Base-by-base conservation (phyloP, 345 rosid genomes). In the Lepidium didymum region DNA sequence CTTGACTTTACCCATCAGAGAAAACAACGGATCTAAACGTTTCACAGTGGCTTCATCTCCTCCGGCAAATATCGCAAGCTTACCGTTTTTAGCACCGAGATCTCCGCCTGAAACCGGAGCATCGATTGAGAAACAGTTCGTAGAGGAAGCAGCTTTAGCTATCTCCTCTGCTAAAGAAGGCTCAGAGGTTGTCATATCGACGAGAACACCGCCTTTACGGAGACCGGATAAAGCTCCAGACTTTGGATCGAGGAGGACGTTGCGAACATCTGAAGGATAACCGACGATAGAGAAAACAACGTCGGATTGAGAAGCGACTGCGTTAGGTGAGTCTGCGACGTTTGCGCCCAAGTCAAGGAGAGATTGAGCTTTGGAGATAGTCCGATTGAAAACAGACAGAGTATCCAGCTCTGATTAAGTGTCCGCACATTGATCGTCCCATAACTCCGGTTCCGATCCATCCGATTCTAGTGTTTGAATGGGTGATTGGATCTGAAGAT, bases 101-200 rank as follows among this genome's bases (percentile, higher is more conserved):
- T 93, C 90, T 29, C 98, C 85, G 12, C 91, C 94, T 10, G 87
- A 90, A 3, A 90, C 85, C 0, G 98, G 97, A 11, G 92, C 86
- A 56, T 93, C 96, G 65, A 93, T 55, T 5, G 97, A 72, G 70
- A 76, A 78, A 79, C 95, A 93, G 44, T 60, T 52, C 36, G 68
- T 83, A 21, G 79, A 46, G 33, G 81, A 47, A 6, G 97, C 97
- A 0, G 90, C 86, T 45, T 75, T 18, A 31, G 81, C 69, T 31
- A 93, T 83, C 67, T 93, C 97, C 53, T 67, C 72, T 3, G 98
- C 98, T 15, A 93, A 89, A 23, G 92, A 85, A 52, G 97, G 98
- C 52, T 93, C 97, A 6, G 96, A 93, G 7, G 98, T 93, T 46
- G 98, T 93, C 98, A 93, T 90, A 72, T 93, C 97, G 15, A 93